phyloP scores from a whole-genome alignment of 306 rosid species.

The Prunus salicina region DNA sequence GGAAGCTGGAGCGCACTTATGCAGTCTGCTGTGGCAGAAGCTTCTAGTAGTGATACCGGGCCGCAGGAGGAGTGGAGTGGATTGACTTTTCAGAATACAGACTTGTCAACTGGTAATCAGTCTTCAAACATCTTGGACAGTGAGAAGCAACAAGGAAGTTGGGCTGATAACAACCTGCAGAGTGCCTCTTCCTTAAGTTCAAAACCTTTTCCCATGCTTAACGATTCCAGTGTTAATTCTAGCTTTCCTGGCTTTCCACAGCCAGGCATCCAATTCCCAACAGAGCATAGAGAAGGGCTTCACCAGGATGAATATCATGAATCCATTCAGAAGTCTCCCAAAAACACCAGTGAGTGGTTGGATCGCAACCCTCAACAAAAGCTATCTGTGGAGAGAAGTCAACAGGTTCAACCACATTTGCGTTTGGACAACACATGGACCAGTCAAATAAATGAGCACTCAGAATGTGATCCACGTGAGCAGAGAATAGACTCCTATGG shows the following conservation, averaged over 20 bases:
- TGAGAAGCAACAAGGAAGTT: conserved; percentile 45
- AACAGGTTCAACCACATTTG: conserved; percentile 28
- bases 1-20: conserved; percentile 69
- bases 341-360: conserved; percentile 29
- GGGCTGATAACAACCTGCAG: conserved; percentile 50
- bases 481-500: conserved; percentile 26
- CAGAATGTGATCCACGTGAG: conserved; percentile 30
- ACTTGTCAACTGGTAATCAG: conserved; percentile 49
- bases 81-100: conserved; percentile 55
- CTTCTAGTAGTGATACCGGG: conserved; percentile 62
- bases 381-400: conserved; percentile 22
- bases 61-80: conserved; percentile 68
- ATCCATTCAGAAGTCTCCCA: conserved; percentile 36
- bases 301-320: conserved; percentile 38
- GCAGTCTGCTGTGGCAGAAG: conserved; percentile 69
- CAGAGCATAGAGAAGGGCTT: conserved; percentile 37
- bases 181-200: conserved; percentile 44
- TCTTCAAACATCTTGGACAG: conserved; percentile 44
- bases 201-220: conserved; percentile 33
- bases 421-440: conserved; percentile 31
- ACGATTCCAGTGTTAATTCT: conserved; percentile 42
- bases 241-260: conserved; percentile 52
- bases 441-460: conserved; percentile 35
- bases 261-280: conserved; percentile 30
- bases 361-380: conserved; percentile 33